These are phyloP conservation scores for Graphilbum ipis-grandicollis DNA, from an alignment of 2,329 filamentous ascomycete species.

Conservation along the genomic window DNA sequence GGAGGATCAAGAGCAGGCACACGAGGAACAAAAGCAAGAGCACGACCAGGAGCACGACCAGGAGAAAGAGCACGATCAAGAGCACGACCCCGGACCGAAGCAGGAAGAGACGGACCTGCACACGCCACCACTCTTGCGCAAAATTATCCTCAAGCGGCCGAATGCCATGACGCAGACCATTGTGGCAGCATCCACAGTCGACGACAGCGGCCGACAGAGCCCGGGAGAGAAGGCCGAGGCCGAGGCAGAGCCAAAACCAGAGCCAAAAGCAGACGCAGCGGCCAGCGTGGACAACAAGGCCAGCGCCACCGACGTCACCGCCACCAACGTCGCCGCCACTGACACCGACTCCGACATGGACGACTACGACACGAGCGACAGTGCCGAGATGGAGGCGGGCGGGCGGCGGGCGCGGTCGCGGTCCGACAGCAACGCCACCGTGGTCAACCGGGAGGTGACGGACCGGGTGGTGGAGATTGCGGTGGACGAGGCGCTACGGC, in stretches of 20 bases:
- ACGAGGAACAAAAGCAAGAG: neutral
- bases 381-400: too few species aligned
- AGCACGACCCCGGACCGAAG: too few species aligned
- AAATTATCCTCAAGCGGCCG: constrained; percentile 27
- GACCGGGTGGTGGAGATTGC: constrained; percentile 37
- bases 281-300: neutral
- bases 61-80: too few species aligned
- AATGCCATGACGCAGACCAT: neutral
- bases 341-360: neutral
- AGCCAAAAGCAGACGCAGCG: too few species aligned
- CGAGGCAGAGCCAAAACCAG: too few species aligned
- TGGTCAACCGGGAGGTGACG: constrained; percentile 23
- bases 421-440: constrained; percentile 9
- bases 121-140: too few species aligned
- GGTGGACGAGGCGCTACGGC: constrained; percentile 39
- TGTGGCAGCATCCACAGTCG: neutral
- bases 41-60: neutral
- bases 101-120: too few species aligned
- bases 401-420: too few species aligned
- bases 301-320: neutral
- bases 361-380: neutral
- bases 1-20: neutral
- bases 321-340: too few species aligned
- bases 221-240: neutral
- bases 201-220: neutral